Percentiles rank a stretch among this genome's conserved stretches.
Conservation (phyloP, 2,329 filamentous ascomycete genomes). For the Fusarium keratoplasticum region DNA sequence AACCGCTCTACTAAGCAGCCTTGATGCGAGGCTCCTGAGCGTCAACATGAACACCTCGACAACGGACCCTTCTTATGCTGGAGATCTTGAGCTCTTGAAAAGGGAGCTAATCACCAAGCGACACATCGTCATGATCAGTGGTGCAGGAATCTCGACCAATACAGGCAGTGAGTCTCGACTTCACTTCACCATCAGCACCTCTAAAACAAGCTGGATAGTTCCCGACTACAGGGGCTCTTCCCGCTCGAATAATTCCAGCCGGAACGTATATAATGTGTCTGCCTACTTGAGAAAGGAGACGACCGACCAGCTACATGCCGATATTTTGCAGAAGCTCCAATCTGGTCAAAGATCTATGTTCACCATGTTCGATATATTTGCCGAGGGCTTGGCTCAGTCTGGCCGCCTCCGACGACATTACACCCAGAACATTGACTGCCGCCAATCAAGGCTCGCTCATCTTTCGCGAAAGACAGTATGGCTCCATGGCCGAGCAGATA, state of each 20-base stretch:
- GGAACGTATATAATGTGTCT: neutral
- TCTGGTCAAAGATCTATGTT: neutral
- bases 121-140: neutral
- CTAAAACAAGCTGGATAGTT: neutral
- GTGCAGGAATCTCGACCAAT: neutral
- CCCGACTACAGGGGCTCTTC: neutral
- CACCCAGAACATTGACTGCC: neutral
- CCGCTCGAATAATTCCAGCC: neutral
- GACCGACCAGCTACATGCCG: neutral
- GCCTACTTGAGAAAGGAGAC: neutral
- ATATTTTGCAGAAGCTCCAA: neutral
- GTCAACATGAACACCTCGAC: too few species aligned
- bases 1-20: neutral
- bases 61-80: neutral
- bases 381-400: neutral
- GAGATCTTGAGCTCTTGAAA: neutral
- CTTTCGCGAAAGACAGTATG: neutral
- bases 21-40: neutral
- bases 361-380: neutral
- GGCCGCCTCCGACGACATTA: neutral
- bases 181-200: neutral
- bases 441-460: neutral
- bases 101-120: neutral
- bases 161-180: neutral
- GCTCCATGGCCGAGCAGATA: neutral